Evolutionary conservation across 2,329 filamentous ascomycete genomes (phyloP).

Genomic region (Trichoderma sp.): DNA sequence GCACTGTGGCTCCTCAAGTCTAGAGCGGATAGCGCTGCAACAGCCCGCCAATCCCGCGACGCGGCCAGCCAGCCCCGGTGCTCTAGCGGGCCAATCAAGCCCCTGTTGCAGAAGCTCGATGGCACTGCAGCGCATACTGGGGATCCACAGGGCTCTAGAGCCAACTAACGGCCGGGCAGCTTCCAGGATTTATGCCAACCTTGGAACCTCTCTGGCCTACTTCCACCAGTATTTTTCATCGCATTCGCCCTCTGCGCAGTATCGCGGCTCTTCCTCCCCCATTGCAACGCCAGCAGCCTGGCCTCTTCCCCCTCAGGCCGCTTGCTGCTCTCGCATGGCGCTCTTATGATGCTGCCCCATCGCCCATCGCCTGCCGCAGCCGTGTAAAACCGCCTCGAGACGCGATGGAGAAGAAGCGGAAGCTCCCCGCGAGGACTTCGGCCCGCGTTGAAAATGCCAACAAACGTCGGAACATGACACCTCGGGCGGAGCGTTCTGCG

Average conservation of each 20-base stretch:
- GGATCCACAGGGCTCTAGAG: background rate
- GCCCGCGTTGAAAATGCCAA: slow-evolving; percentile 57
- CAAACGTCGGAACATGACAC: slow-evolving; percentile 58
- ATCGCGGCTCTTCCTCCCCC: background rate
- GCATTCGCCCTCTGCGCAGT: slow-evolving; percentile 1
- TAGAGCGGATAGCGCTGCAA: background rate
- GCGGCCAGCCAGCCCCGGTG: slow-evolving; percentile 8
- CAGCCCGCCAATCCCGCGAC: slow-evolving; percentile 8
- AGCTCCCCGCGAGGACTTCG: slow-evolving; percentile 60
- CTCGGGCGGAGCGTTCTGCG: slow-evolving; percentile 51
- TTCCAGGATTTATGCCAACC: slow-evolving; percentile 11
- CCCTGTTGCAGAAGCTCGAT: slow-evolving; percentile 8
- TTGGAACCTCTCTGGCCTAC: background rate
- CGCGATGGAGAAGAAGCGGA: slow-evolving; percentile 63
- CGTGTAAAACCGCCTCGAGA: slow-evolving; percentile 19
- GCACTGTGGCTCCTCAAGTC: background rate
- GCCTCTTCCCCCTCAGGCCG: slow-evolving; percentile 13
- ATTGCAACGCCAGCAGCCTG: slow-evolving; percentile 1
- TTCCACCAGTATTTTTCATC: slow-evolving; percentile 1
- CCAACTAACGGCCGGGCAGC: slow-evolving; percentile 15
- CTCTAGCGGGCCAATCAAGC: slow-evolving; percentile 9
- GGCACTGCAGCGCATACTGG: slow-evolving; percentile 9
- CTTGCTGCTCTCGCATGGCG: slow-evolving; percentile 27
- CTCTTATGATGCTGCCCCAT: slow-evolving; percentile 31
- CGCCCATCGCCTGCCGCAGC: slow-evolving; percentile 19